Percentiles rank a stretch among this genome's conserved stretches.
phyloP scores from a whole-genome alignment of 352 stramenopile species.

The Aphanomyces astaci region DNA sequence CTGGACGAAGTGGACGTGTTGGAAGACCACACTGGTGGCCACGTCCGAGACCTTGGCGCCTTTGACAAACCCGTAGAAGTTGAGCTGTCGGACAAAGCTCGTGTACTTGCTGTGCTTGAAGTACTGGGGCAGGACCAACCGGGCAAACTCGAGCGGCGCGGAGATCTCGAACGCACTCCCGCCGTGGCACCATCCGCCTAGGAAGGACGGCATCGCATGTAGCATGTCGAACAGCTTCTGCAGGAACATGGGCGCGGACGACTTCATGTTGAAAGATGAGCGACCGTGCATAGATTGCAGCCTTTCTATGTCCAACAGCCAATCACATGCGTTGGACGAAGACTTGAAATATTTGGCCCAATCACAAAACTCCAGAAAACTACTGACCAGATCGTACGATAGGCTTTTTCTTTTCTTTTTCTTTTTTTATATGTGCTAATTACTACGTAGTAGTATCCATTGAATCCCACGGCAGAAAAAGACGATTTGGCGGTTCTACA shows the following conservation, averaged over 20 bases:
- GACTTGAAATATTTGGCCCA: too few relatives aligned
- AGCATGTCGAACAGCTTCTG: slow-evolving; percentile 15
- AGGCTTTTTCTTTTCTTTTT: too few relatives aligned
- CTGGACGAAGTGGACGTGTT: slow-evolving; percentile 27
- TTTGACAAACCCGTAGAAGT: slow-evolving; percentile 36
- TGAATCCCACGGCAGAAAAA: too few relatives aligned
- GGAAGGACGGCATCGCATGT: not conserved
- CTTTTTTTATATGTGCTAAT: too few relatives aligned
- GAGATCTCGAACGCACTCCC: slow-evolving; percentile 15
- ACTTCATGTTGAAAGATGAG: not conserved
- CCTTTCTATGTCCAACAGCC: too few relatives aligned
- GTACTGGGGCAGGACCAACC: slow-evolving; percentile 25
- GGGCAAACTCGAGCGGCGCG: slow-evolving; percentile 23
- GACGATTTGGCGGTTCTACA: too few relatives aligned
- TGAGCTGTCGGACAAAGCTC: slow-evolving; percentile 30
- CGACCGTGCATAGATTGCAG: too few relatives aligned
- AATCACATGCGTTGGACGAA: too few relatives aligned
- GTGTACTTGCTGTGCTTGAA: slow-evolving; percentile 29
- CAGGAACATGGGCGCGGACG: slow-evolving; percentile 5
- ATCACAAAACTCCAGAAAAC: too few relatives aligned
- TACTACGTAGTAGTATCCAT: too few relatives aligned
- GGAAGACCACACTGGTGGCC: not conserved
- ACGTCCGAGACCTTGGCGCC: slow-evolving; percentile 8
- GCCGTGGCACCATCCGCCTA: not conserved
- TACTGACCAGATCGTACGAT: too few relatives aligned